These are phyloP conservation scores for Eimeria maxima DNA, from an alignment of 169 alveolate genomes.

Conservation along the genomic window DNA sequence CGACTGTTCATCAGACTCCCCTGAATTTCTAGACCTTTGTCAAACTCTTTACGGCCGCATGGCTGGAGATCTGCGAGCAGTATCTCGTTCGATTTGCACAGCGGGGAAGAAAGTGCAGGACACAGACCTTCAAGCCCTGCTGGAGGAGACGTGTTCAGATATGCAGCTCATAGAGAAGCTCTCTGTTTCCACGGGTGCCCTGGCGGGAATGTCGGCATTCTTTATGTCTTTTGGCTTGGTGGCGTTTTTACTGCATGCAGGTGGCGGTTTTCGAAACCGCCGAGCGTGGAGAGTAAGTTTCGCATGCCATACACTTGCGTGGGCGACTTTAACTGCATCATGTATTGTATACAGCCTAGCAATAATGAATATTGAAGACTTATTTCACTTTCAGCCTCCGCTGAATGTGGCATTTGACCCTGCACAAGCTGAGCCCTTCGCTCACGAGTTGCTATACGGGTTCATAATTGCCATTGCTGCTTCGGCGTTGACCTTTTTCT, in stretches of 20 bases:
- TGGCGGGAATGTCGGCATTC: neutral
- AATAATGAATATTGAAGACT: neutral
- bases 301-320: conserved; percentile 3
- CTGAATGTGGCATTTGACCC: conserved; percentile 63
- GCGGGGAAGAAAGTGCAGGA: conserved; percentile 39
- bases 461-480: neutral
- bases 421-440: conserved; percentile 35
- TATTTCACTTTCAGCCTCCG: conserved; percentile 49
- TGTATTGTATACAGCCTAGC: conserved; percentile 5
- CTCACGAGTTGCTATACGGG: conserved; percentile 59
- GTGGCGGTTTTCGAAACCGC: conserved; percentile 42
- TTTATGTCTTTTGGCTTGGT: conserved; percentile 1
- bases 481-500: neutral
- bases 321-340: neutral
- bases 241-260: conserved; percentile 17
- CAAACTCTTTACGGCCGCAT: conserved; percentile 18
- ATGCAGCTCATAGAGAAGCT: conserved; percentile 57
- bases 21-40: conserved; percentile 30
- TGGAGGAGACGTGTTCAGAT: conserved; percentile 41
- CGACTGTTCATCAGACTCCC: conserved; percentile 61
- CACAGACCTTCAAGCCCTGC: conserved; percentile 23
- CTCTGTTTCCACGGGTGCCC: conserved; percentile 4
- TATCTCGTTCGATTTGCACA: conserved; percentile 36
- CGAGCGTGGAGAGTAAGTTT: conserved; percentile 42
- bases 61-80: conserved; percentile 62